Evolutionary conservation across 768 basidiomycete genomes (phyloP), one percentile per base, ranked within the genome.

Genomic region (Termitomyces sp.): DNA sequence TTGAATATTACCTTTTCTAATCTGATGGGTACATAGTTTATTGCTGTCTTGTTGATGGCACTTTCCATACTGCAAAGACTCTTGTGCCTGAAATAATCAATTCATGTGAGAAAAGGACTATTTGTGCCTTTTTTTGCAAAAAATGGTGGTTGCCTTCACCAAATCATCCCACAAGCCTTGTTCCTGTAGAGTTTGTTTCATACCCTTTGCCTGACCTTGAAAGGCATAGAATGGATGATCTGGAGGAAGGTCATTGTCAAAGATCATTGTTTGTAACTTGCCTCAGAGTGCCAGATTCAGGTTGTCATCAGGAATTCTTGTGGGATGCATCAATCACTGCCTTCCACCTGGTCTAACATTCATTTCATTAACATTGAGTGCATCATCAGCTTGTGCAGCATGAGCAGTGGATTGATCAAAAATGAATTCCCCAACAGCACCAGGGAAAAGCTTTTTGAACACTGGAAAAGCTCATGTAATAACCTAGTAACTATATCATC

Each of bases 321-420:
- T 69, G 12, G 58, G 55, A 58, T 67, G 60, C 57, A 68, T 64
- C 5, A 17, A 25, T n/a, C 60, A 17, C 47, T 68, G 67, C 45
- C 60, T 56, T 34, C 66, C 62, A 20, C 66, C 61, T 43, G 60
- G 67, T 25, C 63, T 60, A 47, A 67, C 62, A 58, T 67, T 69
- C 67, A 67, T 67, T 38, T 69, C 60, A 46, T 68, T 68, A 29
- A 61, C 62, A 34, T 67, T 66, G 25, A 68, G 61, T 31, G 65
- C 63, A 57, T 64, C 67, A 52, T 55, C 36, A 10, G 65, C 57
- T 20, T 66, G 60, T 31, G 65, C 67, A 10, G 56, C 63, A 60
- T 67, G 68, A 10, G 68, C 66, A 10, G 63, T 64, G 17, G 64
- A 68, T 37, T 63, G 64, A 59, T 66, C 68, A 63, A 69, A 67